Percentiles rank a stretch among this genome's conserved stretches.
These are phyloP conservation scores for Plasmodium ovale DNA, from an alignment of 169 alveolate species.

Conservation along the genomic window DNA sequence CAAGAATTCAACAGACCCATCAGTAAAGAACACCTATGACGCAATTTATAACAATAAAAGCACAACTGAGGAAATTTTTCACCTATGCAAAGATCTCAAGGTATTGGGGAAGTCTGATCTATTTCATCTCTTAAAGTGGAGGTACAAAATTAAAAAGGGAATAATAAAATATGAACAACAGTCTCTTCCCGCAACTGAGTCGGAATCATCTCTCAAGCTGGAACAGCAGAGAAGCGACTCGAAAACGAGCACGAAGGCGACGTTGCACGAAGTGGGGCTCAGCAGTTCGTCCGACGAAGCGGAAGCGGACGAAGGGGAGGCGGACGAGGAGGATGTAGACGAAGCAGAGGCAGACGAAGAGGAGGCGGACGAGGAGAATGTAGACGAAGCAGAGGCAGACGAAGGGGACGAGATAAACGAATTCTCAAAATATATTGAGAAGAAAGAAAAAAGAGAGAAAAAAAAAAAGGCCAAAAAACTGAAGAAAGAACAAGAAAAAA, in stretches of 20 bases:
- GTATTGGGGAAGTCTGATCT: constrained; percentile 92
- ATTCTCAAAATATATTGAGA: constrained; percentile 53
- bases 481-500: constrained; percentile 71
- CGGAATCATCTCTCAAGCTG: constrained; percentile 33
- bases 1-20: constrained; percentile 51
- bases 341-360: constrained; percentile 77
- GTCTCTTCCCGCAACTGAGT: constrained; percentile 5
- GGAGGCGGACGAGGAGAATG: constrained; percentile 75
- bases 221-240: constrained; percentile 64
- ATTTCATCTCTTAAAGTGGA: constrained; percentile 90
- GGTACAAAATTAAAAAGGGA: constrained; percentile 80
- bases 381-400: constrained; percentile 79
- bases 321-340: constrained; percentile 77
- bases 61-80: constrained; percentile 88
- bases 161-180: constrained; percentile 9
- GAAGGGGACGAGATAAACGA: constrained; percentile 56
- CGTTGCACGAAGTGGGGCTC: constrained; percentile 81
- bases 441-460: constrained; percentile 52
- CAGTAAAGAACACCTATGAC: constrained; percentile 60
- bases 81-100: constrained; percentile 85
- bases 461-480: constrained; percentile 65
- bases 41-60: constrained; percentile 75
- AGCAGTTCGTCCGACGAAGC: constrained; percentile 79
- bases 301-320: constrained; percentile 79
- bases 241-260: constrained; percentile 78